Evolutionary conservation across 352 stramenopile species (phyloP).

Genomic region (Lagenidium giganteum): DNA sequence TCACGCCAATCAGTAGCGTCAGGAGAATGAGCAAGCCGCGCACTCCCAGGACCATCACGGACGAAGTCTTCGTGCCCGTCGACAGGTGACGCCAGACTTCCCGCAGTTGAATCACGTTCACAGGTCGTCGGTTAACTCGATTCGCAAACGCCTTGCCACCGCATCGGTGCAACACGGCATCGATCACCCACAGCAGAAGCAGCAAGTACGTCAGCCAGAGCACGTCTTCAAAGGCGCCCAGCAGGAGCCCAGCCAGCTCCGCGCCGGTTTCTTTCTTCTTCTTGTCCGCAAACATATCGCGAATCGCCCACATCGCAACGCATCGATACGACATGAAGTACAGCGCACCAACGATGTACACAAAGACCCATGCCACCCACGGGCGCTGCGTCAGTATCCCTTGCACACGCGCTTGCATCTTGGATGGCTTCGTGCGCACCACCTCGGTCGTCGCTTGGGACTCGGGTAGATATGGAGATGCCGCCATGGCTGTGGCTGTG

Average conservation of each 20-base stretch:
- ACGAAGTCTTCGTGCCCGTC: background rate
- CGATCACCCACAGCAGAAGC: background rate
- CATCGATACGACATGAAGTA: constrained; percentile 12
- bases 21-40: constrained; percentile 1
- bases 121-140: background rate
- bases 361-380: constrained; percentile 7
- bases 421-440: no score
- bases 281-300: constrained; percentile 2
- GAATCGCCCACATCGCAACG: background rate
- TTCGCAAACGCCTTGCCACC: background rate
- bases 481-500: no score
- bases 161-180: constrained; percentile 2
- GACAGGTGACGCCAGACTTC: no score
- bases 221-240: constrained; percentile 6
- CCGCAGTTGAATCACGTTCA: no score
- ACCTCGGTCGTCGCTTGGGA: no score
- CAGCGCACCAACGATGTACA: constrained; percentile 3
- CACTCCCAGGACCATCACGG: background rate
- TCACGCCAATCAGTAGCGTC: no score
- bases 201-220: constrained; percentile 4
- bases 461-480: no score
- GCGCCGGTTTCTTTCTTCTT: background rate
- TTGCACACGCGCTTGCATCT: no score
- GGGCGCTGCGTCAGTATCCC: no score
- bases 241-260: background rate